A percentile compares a stretch with the other conserved stretches of the same genome.
These are phyloP conservation scores for Aspergillus candidus DNA, from an alignment of 2,329 filamentous ascomycete genomes.

Conservation along the genomic window DNA sequence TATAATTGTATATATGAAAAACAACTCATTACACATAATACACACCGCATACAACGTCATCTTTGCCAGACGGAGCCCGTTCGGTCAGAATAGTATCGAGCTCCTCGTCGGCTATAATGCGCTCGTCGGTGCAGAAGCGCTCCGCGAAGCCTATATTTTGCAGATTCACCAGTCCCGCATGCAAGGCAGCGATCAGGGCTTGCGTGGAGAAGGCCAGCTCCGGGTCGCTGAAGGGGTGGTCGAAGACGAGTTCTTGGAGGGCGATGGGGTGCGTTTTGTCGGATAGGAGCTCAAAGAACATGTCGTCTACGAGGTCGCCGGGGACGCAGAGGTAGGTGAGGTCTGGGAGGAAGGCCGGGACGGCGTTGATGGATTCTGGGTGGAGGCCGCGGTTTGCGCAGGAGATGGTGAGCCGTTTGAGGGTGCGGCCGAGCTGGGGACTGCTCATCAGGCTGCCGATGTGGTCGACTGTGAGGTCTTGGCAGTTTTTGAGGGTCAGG, in stretches of 20 bases:
- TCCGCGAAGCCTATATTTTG: constrained; percentile 24
- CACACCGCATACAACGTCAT: neutral
- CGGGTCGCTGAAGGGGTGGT: constrained; percentile 13
- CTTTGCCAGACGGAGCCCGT: constrained; percentile 6
- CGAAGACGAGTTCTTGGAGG: constrained; percentile 26
- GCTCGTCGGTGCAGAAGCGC: constrained; percentile 16
- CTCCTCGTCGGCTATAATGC: constrained; percentile 19
- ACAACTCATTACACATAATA: constrained; percentile 10
- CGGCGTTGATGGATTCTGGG: constrained; percentile 20
- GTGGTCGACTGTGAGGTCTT: constrained; percentile 17
- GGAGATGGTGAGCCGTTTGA: constrained; percentile 22
- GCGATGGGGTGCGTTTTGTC: constrained; percentile 12
- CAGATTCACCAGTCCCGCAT: constrained; percentile 19
- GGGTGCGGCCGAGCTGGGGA: constrained; percentile 13
- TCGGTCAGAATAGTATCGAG: constrained; percentile 22
- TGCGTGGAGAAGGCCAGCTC: constrained; percentile 17
- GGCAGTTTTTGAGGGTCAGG: constrained; percentile 21
- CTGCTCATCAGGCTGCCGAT: constrained; percentile 21
- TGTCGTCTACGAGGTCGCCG: constrained; percentile 23
- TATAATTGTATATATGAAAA: constrained; percentile 12
- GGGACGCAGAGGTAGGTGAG: constrained; percentile 27
- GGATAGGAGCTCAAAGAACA: constrained; percentile 22
- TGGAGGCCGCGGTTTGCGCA: constrained; percentile 20
- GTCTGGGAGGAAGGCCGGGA: constrained; percentile 21
- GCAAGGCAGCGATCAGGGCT: constrained; percentile 17